Conservation (phyloP, 345 rosid genomes). For the Boechera divaricarpa region DNA sequence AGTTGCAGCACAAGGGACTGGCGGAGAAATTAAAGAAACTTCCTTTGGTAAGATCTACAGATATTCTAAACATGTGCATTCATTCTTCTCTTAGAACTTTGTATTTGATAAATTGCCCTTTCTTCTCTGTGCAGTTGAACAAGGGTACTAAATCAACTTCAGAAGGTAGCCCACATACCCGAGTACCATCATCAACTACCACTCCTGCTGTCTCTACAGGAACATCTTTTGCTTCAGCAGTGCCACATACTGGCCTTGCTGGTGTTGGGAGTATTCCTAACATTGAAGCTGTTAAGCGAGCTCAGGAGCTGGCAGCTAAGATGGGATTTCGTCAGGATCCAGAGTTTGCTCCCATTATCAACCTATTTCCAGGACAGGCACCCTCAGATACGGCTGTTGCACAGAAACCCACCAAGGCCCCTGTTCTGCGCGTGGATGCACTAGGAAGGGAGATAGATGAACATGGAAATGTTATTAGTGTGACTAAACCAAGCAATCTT, state of each 20-base stretch:
- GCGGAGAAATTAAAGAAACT: constrained; percentile 70
- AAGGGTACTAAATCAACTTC: constrained; percentile 51
- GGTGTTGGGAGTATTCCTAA: constrained; percentile 55
- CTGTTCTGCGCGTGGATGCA: constrained; percentile 89
- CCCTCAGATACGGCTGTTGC: constrained; percentile 59
- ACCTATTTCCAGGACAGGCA: constrained; percentile 75
- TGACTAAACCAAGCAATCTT: constrained; percentile 86
- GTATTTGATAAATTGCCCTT: constrained; percentile 13
- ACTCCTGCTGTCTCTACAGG: constrained; percentile 44
- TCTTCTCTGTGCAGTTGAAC: constrained; percentile 56
- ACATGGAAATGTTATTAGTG: constrained; percentile 83
- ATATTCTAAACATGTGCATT: constrained; percentile 1
- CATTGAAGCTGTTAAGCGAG: constrained; percentile 88
- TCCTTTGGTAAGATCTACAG: constrained; percentile 56
- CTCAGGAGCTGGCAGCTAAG: constrained; percentile 84
- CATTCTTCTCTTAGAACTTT: constrained; percentile 8
- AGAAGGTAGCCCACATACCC: constrained; percentile 46
- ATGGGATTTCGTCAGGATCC: constrained; percentile 91
- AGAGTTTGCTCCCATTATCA: constrained; percentile 69
- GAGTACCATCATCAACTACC: constrained; percentile 39
- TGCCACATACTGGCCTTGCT: constrained; percentile 48
- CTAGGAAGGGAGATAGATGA: constrained; percentile 98
- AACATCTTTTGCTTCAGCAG: constrained; percentile 45
- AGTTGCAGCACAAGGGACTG: constrained; percentile 72
- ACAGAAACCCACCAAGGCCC: constrained; percentile 86